Percentiles rank a stretch among this genome's conserved stretches.
Evolutionary conservation across 495 filamentous ascomycete genomes (phyloP).

Genomic region (Tuber brumale): DNA sequence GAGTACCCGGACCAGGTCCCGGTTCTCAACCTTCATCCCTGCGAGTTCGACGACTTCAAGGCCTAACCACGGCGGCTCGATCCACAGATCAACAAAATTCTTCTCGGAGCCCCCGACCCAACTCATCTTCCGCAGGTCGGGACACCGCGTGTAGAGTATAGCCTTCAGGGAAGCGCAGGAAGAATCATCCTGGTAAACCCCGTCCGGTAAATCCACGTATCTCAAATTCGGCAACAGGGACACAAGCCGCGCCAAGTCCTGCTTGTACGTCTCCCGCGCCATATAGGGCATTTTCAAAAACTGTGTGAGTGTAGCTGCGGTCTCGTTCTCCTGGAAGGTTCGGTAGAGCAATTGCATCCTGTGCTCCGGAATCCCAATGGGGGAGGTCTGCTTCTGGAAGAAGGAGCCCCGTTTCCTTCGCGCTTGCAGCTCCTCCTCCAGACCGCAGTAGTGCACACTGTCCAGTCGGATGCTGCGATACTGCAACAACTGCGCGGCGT

Average conservation of each 20-base stretch:
- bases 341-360: slow-evolving; percentile 72
- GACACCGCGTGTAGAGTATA: slow-evolving; percentile 75
- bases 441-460: slow-evolving; percentile 86
- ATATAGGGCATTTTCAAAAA: slow-evolving; percentile 92
- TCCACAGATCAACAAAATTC: slow-evolving; percentile 62
- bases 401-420: slow-evolving; percentile 68
- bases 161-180: slow-evolving; percentile 66
- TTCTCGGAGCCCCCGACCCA: slow-evolving; percentile 73
- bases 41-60: slow-evolving; percentile 74
- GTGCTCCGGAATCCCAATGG: slow-evolving; percentile 67
- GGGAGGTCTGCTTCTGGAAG: slow-evolving; percentile 63
- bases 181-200: slow-evolving; percentile 72
- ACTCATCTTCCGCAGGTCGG: slow-evolving; percentile 78
- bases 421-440: slow-evolving; percentile 70
- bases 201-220: slow-evolving; percentile 87
- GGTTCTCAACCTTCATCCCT: slow-evolving; percentile 64
- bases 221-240: slow-evolving; percentile 76
- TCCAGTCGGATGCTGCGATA: slow-evolving; percentile 91
- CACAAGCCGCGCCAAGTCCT: slow-evolving; percentile 76
- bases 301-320: slow-evolving; percentile 59
- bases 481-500: slow-evolving; percentile 45
- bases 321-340: slow-evolving; percentile 66
- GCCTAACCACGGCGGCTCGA: slow-evolving; percentile 63
- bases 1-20: slow-evolving; percentile 63
- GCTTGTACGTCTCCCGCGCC: slow-evolving; percentile 80